phyloP scores from a whole-genome alignment of 306 rosid genomes.

The Arachis stenosperma region DNA sequence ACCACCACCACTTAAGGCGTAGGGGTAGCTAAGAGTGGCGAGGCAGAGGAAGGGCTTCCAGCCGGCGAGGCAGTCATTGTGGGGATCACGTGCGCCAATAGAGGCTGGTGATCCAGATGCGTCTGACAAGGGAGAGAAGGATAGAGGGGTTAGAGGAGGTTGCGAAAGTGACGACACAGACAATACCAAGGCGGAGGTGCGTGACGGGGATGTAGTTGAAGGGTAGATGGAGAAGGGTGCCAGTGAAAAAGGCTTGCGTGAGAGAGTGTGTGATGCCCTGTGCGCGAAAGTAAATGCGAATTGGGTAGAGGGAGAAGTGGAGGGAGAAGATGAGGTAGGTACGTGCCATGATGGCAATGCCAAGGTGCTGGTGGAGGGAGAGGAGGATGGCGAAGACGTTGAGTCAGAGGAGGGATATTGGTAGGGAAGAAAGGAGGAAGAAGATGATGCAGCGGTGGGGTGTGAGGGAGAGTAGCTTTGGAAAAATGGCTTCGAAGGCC shows the following conservation, averaged over 20 bases:
- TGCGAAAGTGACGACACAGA: constrained; percentile 76
- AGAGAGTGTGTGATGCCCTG: constrained; percentile 77
- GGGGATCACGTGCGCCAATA: constrained; percentile 62
- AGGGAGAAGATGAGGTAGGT: constrained; percentile 63
- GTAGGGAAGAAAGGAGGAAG: constrained; percentile 61
- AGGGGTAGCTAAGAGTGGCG: constrained; percentile 83
- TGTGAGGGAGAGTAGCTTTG: constrained; percentile 68
- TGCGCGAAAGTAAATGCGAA: constrained; percentile 86
- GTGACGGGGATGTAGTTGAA: constrained; percentile 49
- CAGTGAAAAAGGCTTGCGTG: constrained; percentile 73
- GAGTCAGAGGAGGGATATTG: constrained; percentile 79
- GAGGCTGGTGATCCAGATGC: constrained; percentile 48
- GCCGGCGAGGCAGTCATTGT: constrained; percentile 62
- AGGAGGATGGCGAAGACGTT: constrained; percentile 58
- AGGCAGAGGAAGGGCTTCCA: constrained; percentile 66
- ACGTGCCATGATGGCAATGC: constrained; percentile 57
- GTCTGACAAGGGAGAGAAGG: constrained; percentile 39
- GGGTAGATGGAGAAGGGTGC: constrained; percentile 60
- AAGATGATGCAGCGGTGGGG: constrained; percentile 76
- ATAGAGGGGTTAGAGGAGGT: constrained; percentile 64
- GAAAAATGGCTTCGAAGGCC: constrained; percentile 88
- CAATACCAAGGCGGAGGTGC: constrained; percentile 44
- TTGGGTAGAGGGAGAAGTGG: constrained; percentile 86
- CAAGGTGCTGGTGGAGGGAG: constrained; percentile 51
- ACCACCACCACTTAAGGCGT: constrained; percentile 99